A percentile compares a stretch with the other conserved stretches of the same genome.
These are phyloP conservation scores for Gastrolobium villosum DNA, from an alignment of 306 rosid species.

Conservation along the genomic window DNA sequence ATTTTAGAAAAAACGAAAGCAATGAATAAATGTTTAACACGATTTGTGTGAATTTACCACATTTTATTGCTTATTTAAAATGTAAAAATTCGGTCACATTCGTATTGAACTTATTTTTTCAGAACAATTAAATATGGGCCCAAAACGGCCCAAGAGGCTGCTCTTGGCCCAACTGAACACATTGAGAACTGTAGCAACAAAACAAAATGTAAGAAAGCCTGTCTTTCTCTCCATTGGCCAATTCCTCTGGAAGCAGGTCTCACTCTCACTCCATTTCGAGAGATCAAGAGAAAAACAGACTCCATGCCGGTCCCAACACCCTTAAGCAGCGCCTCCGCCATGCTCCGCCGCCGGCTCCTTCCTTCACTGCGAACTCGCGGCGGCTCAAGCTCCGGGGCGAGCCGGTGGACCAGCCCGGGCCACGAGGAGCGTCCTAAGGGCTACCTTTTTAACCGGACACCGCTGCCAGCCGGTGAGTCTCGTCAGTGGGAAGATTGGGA, in stretches of 20 bases:
- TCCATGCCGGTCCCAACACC: conserved; percentile 62
- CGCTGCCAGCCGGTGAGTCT: conserved; percentile 76
- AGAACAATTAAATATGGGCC: no score
- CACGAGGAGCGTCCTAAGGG: conserved; percentile 93
- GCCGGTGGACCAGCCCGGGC: conserved; percentile 90
- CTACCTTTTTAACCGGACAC: conserved; percentile 79
- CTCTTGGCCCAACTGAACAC: no score
- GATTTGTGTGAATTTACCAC: no score
- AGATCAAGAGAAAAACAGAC: not conserved
- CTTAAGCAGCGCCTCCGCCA: conserved; percentile 60
- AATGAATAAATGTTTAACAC: no score
- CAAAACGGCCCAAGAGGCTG: no score
- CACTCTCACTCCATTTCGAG: not conserved
- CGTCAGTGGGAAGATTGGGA: conserved; percentile 99
- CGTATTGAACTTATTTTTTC: no score
- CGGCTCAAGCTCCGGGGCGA: conserved; percentile 65
- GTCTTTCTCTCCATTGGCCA: conserved; percentile 6
- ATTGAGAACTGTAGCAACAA: no score
- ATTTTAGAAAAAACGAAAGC: no score
- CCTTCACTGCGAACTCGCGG: conserved; percentile 76
- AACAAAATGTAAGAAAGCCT: no score
- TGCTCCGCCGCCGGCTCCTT: conserved; percentile 86
- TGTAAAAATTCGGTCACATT: no score
- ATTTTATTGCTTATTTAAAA: no score
- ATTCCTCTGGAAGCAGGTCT: not conserved